Evolutionary conservation across 1,139 yeast species (phyloP).

Genomic region (Sugiyamaella grinbergsii): DNA sequence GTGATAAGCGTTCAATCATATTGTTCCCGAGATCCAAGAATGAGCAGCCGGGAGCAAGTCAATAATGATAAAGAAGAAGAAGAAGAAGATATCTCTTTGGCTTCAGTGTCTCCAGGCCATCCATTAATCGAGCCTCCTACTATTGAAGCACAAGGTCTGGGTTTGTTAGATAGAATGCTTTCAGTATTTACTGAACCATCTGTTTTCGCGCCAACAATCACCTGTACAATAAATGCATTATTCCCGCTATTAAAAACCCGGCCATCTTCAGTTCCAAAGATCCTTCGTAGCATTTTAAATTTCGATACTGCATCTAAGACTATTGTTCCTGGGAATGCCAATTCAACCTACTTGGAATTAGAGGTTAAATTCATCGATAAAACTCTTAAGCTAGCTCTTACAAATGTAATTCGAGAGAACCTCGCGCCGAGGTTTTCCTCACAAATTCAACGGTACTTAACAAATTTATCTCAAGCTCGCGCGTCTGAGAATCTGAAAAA

Average conservation of each 20-base stretch:
- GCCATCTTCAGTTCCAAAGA: slow-evolving; percentile 39
- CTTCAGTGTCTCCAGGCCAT: slow-evolving; percentile 64
- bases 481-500: slow-evolving; percentile 36
- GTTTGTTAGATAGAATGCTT: slow-evolving; percentile 65
- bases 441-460: slow-evolving; percentile 40
- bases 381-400: slow-evolving; percentile 41
- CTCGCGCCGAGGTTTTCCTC: slow-evolving; percentile 34
- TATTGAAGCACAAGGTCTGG: slow-evolving; percentile 73
- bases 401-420: slow-evolving; percentile 37
- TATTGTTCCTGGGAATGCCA: slow-evolving; percentile 22
- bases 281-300: slow-evolving; percentile 40
- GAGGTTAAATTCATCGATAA: slow-evolving; percentile 44
- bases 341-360: slow-evolving; percentile 28
- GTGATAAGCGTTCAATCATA: slow-evolving; percentile 72
- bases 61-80: slow-evolving; percentile 24
- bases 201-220: slow-evolving; percentile 35
- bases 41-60: slow-evolving; percentile 16
- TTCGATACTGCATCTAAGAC: slow-evolving; percentile 40
- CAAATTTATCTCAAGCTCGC: slow-evolving; percentile 37
- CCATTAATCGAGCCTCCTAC: slow-evolving; percentile 58
- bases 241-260: slow-evolving; percentile 42
- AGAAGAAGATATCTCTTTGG: slow-evolving; percentile 54
- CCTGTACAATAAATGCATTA: slow-evolving; percentile 42
- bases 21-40: slow-evolving; percentile 45
- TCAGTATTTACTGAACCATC: slow-evolving; percentile 56